Conservation (phyloP, 257 asterid genomes). For the Pogostemon cablin region DNA sequence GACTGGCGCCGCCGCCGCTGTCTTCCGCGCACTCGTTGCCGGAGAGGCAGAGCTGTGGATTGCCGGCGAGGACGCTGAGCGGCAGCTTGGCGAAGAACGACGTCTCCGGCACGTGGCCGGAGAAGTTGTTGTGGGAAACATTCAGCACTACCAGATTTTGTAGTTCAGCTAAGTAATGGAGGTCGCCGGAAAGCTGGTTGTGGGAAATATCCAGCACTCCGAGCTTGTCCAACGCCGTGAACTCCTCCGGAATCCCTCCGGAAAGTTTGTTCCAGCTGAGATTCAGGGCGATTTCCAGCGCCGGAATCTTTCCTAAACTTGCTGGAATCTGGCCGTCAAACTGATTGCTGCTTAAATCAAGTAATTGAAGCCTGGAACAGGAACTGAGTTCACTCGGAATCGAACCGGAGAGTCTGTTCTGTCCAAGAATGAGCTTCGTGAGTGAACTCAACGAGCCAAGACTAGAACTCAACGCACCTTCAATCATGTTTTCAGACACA, state of each 20-base stretch:
- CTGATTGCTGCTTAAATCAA: slow-evolving; percentile 69
- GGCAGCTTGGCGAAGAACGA: slow-evolving; percentile 72
- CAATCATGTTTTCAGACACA: slow-evolving; percentile 61
- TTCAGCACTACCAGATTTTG: slow-evolving; percentile 76
- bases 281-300: slow-evolving; percentile 69
- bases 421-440: slow-evolving; percentile 65
- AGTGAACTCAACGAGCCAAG: slow-evolving; percentile 65
- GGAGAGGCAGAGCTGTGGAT: slow-evolving; percentile 58
- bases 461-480: slow-evolving; percentile 61
- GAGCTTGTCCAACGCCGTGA: slow-evolving; percentile 59
- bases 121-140: slow-evolving; percentile 68
- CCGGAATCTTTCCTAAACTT: slow-evolving; percentile 67
- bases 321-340: slow-evolving; percentile 64
- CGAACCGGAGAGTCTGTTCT: slow-evolving; percentile 60
- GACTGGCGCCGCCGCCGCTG: slow-evolving; percentile 33
- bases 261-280: slow-evolving; percentile 71
- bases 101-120: slow-evolving; percentile 75
- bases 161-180: slow-evolving; percentile 54
- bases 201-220: slow-evolving; percentile 78
- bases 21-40: slow-evolving; percentile 50
- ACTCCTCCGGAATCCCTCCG: slow-evolving; percentile 67
- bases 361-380: slow-evolving; percentile 69
- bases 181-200: slow-evolving; percentile 77
- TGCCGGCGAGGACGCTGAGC: slow-evolving; percentile 58
- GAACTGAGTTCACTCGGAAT: slow-evolving; percentile 66